phyloP scores from a whole-genome alignment of 2,329 filamentous ascomycete species.

The Remersonia thermophila region DNA sequence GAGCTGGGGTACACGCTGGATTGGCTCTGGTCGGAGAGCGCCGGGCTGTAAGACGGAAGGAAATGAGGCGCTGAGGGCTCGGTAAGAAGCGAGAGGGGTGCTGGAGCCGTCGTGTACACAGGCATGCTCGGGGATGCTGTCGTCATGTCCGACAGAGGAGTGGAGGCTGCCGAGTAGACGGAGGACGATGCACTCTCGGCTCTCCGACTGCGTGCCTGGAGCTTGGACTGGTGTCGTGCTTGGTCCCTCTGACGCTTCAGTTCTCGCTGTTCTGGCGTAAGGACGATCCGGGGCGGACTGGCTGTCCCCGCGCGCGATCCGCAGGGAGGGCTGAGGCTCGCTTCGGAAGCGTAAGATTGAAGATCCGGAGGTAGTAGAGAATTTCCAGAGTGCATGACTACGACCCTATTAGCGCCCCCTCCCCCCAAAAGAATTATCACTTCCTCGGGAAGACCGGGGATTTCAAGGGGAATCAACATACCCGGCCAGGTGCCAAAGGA shows the following conservation, averaged over 20 bases:
- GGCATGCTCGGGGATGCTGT: slow-evolving; percentile 30
- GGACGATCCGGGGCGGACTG: slow-evolving; percentile 41
- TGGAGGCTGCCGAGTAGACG: slow-evolving; percentile 24
- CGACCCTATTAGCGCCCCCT: too few species aligned
- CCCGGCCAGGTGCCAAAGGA: slow-evolving; percentile 40
- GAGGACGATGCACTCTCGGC: slow-evolving; percentile 29
- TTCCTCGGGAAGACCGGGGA: not conserved
- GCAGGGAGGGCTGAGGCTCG: slow-evolving; percentile 38
- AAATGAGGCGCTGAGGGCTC: slow-evolving; percentile 36
- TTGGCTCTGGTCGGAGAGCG: slow-evolving; percentile 30
- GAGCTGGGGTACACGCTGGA: slow-evolving; percentile 20
- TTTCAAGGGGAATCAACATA: slow-evolving; percentile 17
- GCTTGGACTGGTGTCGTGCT: slow-evolving; percentile 45
- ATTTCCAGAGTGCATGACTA: slow-evolving; percentile 23
- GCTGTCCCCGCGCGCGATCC: slow-evolving; percentile 41
- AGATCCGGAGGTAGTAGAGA: slow-evolving; percentile 34
- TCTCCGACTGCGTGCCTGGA: slow-evolving; percentile 37
- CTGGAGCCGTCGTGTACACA: slow-evolving; percentile 38
- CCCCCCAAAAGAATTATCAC: slow-evolving; percentile 8
- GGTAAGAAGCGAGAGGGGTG: slow-evolving; percentile 38
- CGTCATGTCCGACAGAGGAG: slow-evolving; percentile 24
- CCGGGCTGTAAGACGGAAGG: slow-evolving; percentile 38
- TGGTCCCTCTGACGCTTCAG: slow-evolving; percentile 49
- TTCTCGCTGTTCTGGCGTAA: slow-evolving; percentile 49
- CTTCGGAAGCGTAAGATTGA: slow-evolving; percentile 36